These are phyloP conservation scores for Phytophthora sansomeana DNA, from an alignment of 352 stramenopile genomes.

Conservation along the genomic window DNA sequence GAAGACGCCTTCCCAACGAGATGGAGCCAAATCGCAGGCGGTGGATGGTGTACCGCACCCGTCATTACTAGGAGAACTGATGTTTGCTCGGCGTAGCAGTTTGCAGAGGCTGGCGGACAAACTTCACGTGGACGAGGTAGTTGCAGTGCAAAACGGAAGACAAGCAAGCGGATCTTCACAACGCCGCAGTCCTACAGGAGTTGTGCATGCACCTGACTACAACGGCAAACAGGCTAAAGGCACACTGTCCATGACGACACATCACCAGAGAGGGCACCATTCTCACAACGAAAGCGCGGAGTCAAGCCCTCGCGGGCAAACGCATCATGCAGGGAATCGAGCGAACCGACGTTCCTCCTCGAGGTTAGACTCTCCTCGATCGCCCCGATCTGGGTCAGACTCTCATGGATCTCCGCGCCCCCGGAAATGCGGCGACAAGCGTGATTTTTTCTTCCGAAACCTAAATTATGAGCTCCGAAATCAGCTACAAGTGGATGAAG, in stretches of 20 bases:
- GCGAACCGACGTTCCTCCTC: slow-evolving; percentile 21
- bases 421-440: slow-evolving; percentile 80
- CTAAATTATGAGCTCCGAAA: slow-evolving; percentile 72
- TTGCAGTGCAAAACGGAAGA: slow-evolving; percentile 21
- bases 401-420: slow-evolving; percentile 30
- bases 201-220: slow-evolving; percentile 16
- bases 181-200: slow-evolving; percentile 4
- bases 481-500: slow-evolving; percentile 78
- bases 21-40: slow-evolving; percentile 15
- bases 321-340: slow-evolving; percentile 23
- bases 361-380: slow-evolving; percentile 34
- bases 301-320: slow-evolving; percentile 24
- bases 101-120: slow-evolving; percentile 65
- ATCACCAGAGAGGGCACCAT: slow-evolving; percentile 21
- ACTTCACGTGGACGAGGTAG: slow-evolving; percentile 45
- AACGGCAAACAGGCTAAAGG: slow-evolving; percentile 28
- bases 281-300: slow-evolving; percentile 31
- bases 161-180: slow-evolving; percentile 9
- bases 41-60: slow-evolving; percentile 41
- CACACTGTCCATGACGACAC: slow-evolving; percentile 13
- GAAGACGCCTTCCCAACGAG: slow-evolving; percentile 28
- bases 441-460: slow-evolving; percentile 87
- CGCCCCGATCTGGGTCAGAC: slow-evolving; percentile 30
- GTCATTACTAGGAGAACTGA: slow-evolving; percentile 42
- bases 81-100: slow-evolving; percentile 55